phyloP scores from a whole-genome alignment of 306 rosid species.

The Canavalia ensiformis region DNA sequence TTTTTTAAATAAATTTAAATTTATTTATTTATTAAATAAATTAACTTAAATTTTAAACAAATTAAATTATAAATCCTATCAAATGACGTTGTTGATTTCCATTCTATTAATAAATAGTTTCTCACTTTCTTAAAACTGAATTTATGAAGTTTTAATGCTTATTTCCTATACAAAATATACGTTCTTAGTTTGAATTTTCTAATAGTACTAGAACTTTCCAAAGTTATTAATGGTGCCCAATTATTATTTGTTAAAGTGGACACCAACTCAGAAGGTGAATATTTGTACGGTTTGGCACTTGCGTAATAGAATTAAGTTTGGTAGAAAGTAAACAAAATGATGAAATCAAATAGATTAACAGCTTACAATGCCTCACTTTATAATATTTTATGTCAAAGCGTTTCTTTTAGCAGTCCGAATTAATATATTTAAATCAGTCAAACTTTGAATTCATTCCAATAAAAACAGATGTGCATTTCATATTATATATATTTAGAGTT shows the following conservation, averaged over 20 bases:
- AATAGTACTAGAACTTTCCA: background rate
- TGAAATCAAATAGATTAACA: background rate
- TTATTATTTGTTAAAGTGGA: constrained; percentile 32
- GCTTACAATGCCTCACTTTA: background rate
- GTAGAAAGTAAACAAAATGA: background rate
- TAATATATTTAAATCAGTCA: background rate
- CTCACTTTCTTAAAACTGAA: background rate
- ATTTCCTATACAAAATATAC: background rate
- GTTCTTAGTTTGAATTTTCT: constrained; percentile 1
- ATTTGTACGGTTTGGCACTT: background rate
- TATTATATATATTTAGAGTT: too few relatives aligned
- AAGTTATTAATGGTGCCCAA: constrained; percentile 7
- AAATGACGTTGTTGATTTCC: too few relatives aligned
- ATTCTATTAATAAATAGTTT: background rate
- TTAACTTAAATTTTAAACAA: too few relatives aligned
- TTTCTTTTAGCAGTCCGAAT: background rate
- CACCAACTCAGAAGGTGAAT: constrained; percentile 21
- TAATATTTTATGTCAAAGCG: background rate
- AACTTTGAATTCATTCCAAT: too few relatives aligned
- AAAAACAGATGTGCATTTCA: too few relatives aligned
- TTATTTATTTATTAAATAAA: too few relatives aligned
- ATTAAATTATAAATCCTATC: too few relatives aligned
- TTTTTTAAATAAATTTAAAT: too few relatives aligned
- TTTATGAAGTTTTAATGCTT: background rate
- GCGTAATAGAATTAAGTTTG: constrained; percentile 27